Evolutionary conservation across 169 alveolate genomes (phyloP).

Genomic region (Cryptosporidium ubiquitum): DNA sequence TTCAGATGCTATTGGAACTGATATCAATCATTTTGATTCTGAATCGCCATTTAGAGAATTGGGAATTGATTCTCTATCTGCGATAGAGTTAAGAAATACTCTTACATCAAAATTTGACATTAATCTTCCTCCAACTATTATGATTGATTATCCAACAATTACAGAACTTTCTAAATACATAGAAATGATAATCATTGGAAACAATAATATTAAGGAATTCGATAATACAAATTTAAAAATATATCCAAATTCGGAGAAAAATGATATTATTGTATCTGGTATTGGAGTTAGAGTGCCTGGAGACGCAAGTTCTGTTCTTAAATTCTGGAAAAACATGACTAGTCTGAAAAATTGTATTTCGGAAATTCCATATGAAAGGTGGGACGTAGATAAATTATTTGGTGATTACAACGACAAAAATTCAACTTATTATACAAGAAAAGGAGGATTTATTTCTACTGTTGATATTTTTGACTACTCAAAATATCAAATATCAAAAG

Average conservation of each 20-base stretch:
- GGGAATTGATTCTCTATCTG: constrained; percentile 86
- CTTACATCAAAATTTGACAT: constrained; percentile 76
- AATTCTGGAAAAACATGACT: constrained; percentile 75
- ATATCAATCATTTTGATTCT: constrained; percentile 7
- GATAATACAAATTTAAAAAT: neutral
- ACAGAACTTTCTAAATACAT: constrained; percentile 70
- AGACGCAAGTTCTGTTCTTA: constrained; percentile 31
- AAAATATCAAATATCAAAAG: constrained; percentile 60
- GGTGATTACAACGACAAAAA: constrained; percentile 15
- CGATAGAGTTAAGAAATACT: constrained; percentile 84
- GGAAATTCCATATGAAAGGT: constrained; percentile 79
- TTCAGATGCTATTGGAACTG: constrained; percentile 31
- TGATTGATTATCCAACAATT: constrained; percentile 80
- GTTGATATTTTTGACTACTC: constrained; percentile 51
- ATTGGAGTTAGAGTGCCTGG: constrained; percentile 79
- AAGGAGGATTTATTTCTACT: constrained; percentile 58
- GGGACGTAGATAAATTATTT: constrained; percentile 59
- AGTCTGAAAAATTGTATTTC: constrained; percentile 66
- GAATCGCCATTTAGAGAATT: constrained; percentile 80
- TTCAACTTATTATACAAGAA: constrained; percentile 51
- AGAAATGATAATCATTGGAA: constrained; percentile 31
- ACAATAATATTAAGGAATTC: neutral
- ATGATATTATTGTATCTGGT: constrained; percentile 72
- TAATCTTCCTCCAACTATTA: constrained; percentile 76
- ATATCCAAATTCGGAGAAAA: neutral